These are phyloP conservation scores for Mentha longifolia DNA, from an alignment of 257 asterid genomes.

Conservation along the genomic window DNA sequence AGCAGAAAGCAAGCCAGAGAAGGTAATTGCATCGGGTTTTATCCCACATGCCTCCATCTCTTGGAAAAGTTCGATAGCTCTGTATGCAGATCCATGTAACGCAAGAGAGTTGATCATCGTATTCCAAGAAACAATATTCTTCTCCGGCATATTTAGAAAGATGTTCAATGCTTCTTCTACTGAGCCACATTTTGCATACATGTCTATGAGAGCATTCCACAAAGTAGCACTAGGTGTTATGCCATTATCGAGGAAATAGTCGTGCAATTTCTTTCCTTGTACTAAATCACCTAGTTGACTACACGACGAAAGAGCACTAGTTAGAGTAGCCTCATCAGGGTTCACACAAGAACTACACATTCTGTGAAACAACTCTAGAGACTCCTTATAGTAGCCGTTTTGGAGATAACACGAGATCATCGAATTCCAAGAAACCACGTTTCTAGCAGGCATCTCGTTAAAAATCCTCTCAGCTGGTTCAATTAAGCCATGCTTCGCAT, in stretches of 20 bases:
- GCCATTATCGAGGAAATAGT: conserved; percentile 30
- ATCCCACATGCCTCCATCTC: conserved; percentile 53
- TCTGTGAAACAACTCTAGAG: conserved; percentile 42
- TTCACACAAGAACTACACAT: conserved; percentile 42
- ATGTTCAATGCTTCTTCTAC: conserved; percentile 47
- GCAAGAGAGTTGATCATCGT: conserved; percentile 62
- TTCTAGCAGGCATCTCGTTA: conserved; percentile 55
- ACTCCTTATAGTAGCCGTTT: conserved; percentile 44
- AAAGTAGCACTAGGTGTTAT: conserved; percentile 39
- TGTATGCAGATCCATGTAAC: conserved; percentile 52
- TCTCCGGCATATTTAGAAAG: conserved; percentile 45
- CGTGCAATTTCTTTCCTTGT: conserved; percentile 48
- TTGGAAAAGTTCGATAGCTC: conserved; percentile 56
- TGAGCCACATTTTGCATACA: conserved; percentile 79
- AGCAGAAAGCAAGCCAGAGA: conserved; percentile 64
- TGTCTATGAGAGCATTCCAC: conserved; percentile 61
- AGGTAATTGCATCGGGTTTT: conserved; percentile 63
- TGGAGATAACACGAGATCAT: conserved; percentile 64
- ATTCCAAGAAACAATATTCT: conserved; percentile 65
- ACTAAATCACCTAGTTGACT: no score
- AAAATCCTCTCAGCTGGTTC: conserved; percentile 50
- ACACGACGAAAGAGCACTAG: conserved; percentile 53
- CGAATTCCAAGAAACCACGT: conserved; percentile 66
- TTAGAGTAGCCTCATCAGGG: conserved; percentile 54
- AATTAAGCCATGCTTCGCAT: conserved; percentile 45